Evolutionary conservation across 73 alveolate species (phyloP).

Genomic region (Tetrahymena thermophila): DNA sequence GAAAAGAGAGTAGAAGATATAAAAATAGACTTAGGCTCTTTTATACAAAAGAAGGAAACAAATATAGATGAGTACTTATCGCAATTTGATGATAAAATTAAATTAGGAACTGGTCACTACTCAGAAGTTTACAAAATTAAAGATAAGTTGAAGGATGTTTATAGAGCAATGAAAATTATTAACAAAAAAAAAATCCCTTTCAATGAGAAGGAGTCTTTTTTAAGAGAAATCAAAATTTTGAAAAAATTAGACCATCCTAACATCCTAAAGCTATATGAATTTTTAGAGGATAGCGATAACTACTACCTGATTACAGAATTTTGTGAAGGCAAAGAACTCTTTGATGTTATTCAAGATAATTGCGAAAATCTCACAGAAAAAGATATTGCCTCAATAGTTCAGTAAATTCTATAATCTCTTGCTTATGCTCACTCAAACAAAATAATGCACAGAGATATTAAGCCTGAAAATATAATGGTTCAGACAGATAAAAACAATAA

Average conservation of each 20-base stretch:
- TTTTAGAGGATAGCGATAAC: not conserved
- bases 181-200: not conserved
- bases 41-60: not conserved
- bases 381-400: not conserved
- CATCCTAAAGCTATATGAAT: not conserved
- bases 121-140: not conserved
- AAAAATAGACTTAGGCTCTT: not conserved
- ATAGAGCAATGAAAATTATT: not conserved
- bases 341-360: not conserved
- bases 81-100: not conserved
- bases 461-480: conserved; percentile 5
- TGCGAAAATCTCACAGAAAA: not conserved
- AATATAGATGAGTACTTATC: not conserved
- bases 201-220: not conserved
- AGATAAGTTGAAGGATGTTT: not conserved
- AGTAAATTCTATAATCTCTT: not conserved
- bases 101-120: not conserved
- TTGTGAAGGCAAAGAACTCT: not conserved
- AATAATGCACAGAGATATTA: conserved; percentile 5
- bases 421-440: not conserved
- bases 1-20: not conserved
- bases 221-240: not conserved
- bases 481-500: not conserved
- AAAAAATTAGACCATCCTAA: not conserved
- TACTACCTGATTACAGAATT: not conserved